Percentiles rank a stretch among this genome's conserved stretches.
Evolutionary conservation across 2,329 filamentous ascomycete species (phyloP).

Genomic region (Pseudovirgaria hyperparasitica): DNA sequence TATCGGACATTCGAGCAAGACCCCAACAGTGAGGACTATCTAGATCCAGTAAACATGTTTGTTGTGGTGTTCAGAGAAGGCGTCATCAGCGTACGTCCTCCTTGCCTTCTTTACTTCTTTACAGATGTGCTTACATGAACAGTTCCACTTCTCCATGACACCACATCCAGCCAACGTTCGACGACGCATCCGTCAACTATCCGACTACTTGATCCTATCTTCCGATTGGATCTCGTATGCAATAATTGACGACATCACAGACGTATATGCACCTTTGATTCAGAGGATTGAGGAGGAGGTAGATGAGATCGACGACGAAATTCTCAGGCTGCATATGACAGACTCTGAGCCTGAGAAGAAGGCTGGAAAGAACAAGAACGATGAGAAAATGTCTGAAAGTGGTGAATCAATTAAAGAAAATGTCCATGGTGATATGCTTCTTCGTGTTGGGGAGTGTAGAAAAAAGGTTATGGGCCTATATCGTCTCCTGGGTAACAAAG

Average conservation of each 20-base stretch:
- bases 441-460: constrained; percentile 81
- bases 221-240: constrained; percentile 98
- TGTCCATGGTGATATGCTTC: constrained; percentile 67
- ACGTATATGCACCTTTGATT: constrained; percentile 87
- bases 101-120: not conserved
- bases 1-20: constrained; percentile 98
- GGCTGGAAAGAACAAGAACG: constrained; percentile 19
- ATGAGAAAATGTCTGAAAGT: constrained; percentile 17
- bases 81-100: constrained; percentile 53
- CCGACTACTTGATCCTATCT: constrained; percentile 83
- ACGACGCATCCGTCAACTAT: constrained; percentile 79
- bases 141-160: constrained; percentile 90
- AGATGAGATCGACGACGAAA: constrained; percentile 89
- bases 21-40: constrained; percentile 71
- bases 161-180: constrained; percentile 95
- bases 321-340: constrained; percentile 63
- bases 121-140: not conserved
- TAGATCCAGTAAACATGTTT: constrained; percentile 96
- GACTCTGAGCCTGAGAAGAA: constrained; percentile 33
- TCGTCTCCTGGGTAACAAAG: constrained; percentile 86
- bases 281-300: constrained; percentile 91
- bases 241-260: constrained; percentile 95
- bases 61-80: constrained; percentile 94
- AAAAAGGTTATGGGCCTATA: constrained; percentile 98
- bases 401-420: constrained; percentile 32